Base-by-base conservation (phyloP, 441 rosid species). In the Daphne laureola region DNA sequence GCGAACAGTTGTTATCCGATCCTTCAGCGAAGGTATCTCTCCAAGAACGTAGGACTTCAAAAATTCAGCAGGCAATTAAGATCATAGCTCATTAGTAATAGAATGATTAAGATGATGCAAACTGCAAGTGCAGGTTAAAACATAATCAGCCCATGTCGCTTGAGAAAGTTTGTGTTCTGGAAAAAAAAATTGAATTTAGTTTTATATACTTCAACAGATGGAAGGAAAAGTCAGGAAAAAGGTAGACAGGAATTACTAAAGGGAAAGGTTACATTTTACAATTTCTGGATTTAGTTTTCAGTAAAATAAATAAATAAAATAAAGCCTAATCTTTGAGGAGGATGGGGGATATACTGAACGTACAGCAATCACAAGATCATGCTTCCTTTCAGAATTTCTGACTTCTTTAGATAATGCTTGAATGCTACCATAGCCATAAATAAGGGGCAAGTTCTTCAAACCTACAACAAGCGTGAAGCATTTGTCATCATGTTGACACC, bases 281-380 rank as follows among this genome's bases (percentile, higher is more conserved):
- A 0, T 21, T 21, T 21, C 25, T 21, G 25, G 25, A 21, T 21
- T 21, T 21, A n/a, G 25, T 21, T 21, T 21, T 21, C 25, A 0
- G 25, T 21, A 21, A 21, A 21, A n/a, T n/a, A n/a, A 4, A 21
- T 21, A 21, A 21, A 21, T 21, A 21, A 21, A 21, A 31, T 31
- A 31, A 27, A 43, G 14, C 17, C 23, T 36, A 63, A 57, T 23
- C 15, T 48, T 18, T 26, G 27, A n/a, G 55, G 2, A 54, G 40
- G 46, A 46, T n/a, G 15, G 31, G 46, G 48, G 11, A 48, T 51
- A 44, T 8, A 16, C 35, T 46, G 61, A 50, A 78, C 98, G 72
- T 76, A 88, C 96, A 72, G 96, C 98, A 49, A 92, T 84, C 46
- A 92, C 98, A 75, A 92, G 95, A 75, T 92, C 82, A 46, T 92